Evolutionary conservation across 768 basidiomycete species (phyloP), one percentile per base, ranked within the genome.

Genomic region (Leucocoprinus leucothites): DNA sequence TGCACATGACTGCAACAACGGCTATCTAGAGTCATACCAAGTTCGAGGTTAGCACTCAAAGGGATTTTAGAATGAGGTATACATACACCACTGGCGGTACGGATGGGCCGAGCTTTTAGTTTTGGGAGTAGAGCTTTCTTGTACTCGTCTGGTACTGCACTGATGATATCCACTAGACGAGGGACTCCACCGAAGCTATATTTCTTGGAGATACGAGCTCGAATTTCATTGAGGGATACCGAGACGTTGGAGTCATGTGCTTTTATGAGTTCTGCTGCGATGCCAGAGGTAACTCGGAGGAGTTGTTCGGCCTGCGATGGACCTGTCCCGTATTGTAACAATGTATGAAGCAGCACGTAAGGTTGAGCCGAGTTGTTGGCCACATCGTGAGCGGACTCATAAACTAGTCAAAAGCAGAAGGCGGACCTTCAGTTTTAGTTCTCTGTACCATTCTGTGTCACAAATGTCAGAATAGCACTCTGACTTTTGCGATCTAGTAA

Each of bases 1-100:
- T 99, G 76, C 94, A 96, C 97, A 99, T 99, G n/a, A 99, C 96
- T 8, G 97, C 97, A 13, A 99, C 97, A 21, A 98, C 96, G 13
- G 96, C 97, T 56, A 98, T 95, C 94, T 96, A 57, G 3, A 43
- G 54, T 47, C 47, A 55, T 42, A 48, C 16, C 19, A 26, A 52
- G 18, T 16, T 19, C 22, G 26, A 26, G 44, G 38, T 40, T 34
- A n/a, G 42, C 28, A n/a, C 7, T 14, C 9, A 21, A 36, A 35
- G 5, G 45, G 36, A 14, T 13, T 16, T n/a, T n/a, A n/a, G 16
- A 36, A 19, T 34, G 21, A 36, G 38, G 47, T 40, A 18, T 16
- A 78, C 87, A 64, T 63, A 95, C 95, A 56, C 97, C 96, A 71
- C 94, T 96, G 7, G 97, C 97, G 3, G 96, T 98, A 59, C 97